Base-by-base conservation (phyloP, 306 rosid species). In the Purshia tridentata region DNA sequence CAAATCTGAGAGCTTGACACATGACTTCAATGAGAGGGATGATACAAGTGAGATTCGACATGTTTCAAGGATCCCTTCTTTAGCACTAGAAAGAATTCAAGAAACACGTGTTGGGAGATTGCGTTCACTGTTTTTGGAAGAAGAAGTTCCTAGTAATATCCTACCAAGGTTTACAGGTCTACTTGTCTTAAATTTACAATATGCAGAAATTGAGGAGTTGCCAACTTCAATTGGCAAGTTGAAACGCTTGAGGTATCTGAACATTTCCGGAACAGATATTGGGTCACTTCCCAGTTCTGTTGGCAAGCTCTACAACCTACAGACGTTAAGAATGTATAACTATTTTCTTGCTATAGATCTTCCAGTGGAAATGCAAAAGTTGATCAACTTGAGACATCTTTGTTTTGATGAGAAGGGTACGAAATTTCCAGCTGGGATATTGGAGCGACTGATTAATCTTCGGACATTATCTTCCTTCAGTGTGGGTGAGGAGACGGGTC, bases 201-300 rank as follows among this genome's bases (percentile, higher is more conserved):
- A 13, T 8, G 3, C 20, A n/a, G n/a, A n/a, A n/a, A n/a, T n/a
- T n/a, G n/a, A n/a, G 13, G 45, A 16, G 9, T 62, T 77, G 19
- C 44, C 81, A 10, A 8, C 52, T 50, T 50, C 81, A 62, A 6
- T 77, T 52, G 58, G 9, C 1, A 45, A 51, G 40, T 42, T 77
- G 70, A 70, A 61, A 23, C 65, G 44, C 49, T 63, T 63, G 51
- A 63, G 68, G 22, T 76, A 69, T 22, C 54, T 76, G 5, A 70
- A 69, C 45, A 6, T 76, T 49, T 58, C 69, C 2, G 0, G 9
- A 6, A 37, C 75, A 12, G 0, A 0, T 11, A 76, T 76, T n/a
- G 1, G 3, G 20, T 63, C 29, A 54, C 29, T 76, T 0, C 80
- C 75, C 9, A 62, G 59, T 6, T 69, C 75, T 22, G 18, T 63